Evolutionary conservation across 1,284 basidiomycete genomes (phyloP).

Genomic region (Xerocomus minutiporus): DNA sequence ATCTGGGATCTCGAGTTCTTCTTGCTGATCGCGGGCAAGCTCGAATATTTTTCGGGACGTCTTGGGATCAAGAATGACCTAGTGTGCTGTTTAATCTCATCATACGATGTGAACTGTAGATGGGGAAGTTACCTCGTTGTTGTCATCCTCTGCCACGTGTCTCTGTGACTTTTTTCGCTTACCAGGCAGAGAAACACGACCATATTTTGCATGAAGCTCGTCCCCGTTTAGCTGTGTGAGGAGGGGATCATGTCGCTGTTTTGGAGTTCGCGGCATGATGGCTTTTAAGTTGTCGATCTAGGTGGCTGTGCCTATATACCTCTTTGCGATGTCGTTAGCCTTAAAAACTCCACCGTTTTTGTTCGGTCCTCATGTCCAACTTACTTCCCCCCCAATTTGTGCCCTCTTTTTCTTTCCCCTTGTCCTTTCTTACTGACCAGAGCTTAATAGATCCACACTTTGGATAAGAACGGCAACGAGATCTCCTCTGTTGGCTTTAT

Average conservation of each 20-base stretch:
- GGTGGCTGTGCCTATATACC: constrained; percentile 16
- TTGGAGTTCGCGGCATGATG: constrained; percentile 63
- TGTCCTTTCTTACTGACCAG: constrained; percentile 8
- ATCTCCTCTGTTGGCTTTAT: constrained; percentile 76
- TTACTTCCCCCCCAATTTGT: constrained; percentile 22
- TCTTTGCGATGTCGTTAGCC: neutral
- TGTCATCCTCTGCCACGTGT: constrained; percentile 43
- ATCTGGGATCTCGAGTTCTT: constrained; percentile 69
- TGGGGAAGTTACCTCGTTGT: constrained; percentile 46
- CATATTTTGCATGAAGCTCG: constrained; percentile 70
- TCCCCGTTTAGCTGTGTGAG: constrained; percentile 78
- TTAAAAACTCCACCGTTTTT: neutral
- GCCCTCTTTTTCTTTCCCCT: neutral
- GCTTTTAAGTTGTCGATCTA: neutral
- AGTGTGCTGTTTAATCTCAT: constrained; percentile 2
- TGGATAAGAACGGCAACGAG: constrained; percentile 72
- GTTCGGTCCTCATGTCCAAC: constrained; percentile 18
- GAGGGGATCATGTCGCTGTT: constrained; percentile 79
- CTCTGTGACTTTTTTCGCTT: constrained; percentile 61
- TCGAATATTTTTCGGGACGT: constrained; percentile 89
- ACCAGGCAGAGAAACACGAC: constrained; percentile 68
- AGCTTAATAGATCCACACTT: constrained; percentile 46
- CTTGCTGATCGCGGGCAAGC: constrained; percentile 90
- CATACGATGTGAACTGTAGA: neutral
- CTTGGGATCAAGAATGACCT: constrained; percentile 81